phyloP scores from a whole-genome alignment of 164 flowering plant species.

The Macadamia tetraphylla region DNA sequence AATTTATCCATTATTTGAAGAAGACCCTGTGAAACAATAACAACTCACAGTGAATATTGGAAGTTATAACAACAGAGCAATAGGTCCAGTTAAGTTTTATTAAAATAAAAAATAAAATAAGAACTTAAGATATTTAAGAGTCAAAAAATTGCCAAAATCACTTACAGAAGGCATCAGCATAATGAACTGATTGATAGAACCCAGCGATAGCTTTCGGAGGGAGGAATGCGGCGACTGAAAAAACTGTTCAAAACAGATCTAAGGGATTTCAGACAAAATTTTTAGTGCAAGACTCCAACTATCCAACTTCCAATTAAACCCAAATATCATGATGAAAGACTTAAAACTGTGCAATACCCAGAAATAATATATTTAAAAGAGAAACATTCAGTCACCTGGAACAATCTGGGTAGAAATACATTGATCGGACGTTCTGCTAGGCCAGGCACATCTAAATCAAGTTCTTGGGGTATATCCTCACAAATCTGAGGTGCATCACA shows the following conservation, averaged over 20 bases:
- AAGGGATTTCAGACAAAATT: not conserved
- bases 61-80: constrained; percentile 1
- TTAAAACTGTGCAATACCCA: not conserved
- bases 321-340: not conserved
- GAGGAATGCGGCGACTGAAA: constrained; percentile 86
- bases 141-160: constrained; percentile 1
- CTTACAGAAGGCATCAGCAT: constrained; percentile 96
- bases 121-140: not conserved
- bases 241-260: constrained; percentile 45
- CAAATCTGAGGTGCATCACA: constrained; percentile 55
- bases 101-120: not conserved
- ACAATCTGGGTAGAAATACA: constrained; percentile 76
- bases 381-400: constrained; percentile 42
- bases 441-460: constrained; percentile 88
- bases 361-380: not conserved
- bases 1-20: constrained; percentile 81
- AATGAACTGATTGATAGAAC: constrained; percentile 84
- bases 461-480: constrained; percentile 92
- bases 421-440: constrained; percentile 86
- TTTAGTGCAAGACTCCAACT: not conserved
- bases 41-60: not conserved
- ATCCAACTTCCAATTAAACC: constrained; percentile 5
- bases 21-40: constrained; percentile 52
- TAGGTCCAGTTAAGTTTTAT: not conserved
- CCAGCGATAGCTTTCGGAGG: constrained; percentile 83